phyloP scores from a whole-genome alignment of 495 filamentous ascomycete genomes.

The Mycothermus thermophilus region DNA sequence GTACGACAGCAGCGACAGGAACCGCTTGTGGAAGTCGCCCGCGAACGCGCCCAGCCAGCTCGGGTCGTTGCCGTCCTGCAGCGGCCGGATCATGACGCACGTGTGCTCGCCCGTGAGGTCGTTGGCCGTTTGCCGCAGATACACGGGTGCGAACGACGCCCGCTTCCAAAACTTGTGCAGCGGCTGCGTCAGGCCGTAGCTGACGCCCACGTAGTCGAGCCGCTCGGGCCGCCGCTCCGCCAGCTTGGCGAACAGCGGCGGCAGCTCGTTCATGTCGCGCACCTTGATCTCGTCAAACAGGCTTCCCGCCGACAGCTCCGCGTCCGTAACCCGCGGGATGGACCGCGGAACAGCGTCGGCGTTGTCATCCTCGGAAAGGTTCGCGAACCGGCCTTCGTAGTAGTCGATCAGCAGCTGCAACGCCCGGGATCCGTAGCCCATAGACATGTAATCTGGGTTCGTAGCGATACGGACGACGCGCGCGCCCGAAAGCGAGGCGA shows the following conservation, averaged over 20 bases:
- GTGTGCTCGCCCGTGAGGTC: constrained; percentile 95
- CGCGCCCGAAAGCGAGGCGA: constrained; percentile 84
- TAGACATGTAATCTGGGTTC: constrained; percentile 77
- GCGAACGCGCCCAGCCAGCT: constrained; percentile 83
- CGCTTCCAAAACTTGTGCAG: constrained; percentile 97
- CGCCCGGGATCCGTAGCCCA: constrained; percentile 89
- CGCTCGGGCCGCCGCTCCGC: constrained; percentile 65
- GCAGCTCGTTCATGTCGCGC: constrained; percentile 80
- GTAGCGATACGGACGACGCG: constrained; percentile 91
- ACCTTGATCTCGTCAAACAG: constrained; percentile 79
- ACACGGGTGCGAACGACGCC: constrained; percentile 74
- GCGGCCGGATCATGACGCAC: constrained; percentile 85
- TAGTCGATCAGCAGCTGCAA: constrained; percentile 77
- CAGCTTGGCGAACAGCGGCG: constrained; percentile 81
- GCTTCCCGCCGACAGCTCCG: constrained; percentile 61
- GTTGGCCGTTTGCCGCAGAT: constrained; percentile 86
- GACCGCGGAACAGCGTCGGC: constrained; percentile 34
- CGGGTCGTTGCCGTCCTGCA: constrained; percentile 49
- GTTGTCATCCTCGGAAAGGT: constrained; percentile 54
- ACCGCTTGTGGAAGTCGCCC: constrained; percentile 82
- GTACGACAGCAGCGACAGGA: constrained; percentile 77
- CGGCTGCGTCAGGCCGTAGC: constrained; percentile 75
- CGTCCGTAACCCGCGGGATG: constrained; percentile 74
- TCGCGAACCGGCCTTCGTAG: constrained; percentile 87
- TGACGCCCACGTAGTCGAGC: constrained; percentile 89